Percentiles rank a stretch among this genome's conserved stretches.
Evolutionary conservation across 768 basidiomycete genomes (phyloP).

Genomic region (Trametes punicea): DNA sequence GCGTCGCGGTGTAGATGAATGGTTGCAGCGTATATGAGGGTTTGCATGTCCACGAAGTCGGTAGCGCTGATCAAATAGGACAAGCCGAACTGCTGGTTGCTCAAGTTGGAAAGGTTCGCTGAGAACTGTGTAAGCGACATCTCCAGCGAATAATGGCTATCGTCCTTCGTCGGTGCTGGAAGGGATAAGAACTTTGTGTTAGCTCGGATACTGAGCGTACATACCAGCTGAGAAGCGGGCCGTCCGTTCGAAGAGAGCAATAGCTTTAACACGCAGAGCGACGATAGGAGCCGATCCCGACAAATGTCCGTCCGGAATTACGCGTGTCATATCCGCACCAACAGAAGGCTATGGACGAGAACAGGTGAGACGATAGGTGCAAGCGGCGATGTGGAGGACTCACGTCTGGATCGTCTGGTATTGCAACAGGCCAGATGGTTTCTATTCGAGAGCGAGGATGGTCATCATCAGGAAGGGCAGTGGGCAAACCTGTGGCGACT

Average conservation of each 20-base stretch:
- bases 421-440: slow-evolving; percentile 47
- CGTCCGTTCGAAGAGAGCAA: slow-evolving; percentile 52
- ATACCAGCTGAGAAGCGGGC: slow-evolving; percentile 41
- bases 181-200: slow-evolving; percentile 3
- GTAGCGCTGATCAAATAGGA: slow-evolving; percentile 25
- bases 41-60: slow-evolving; percentile 46
- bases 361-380: background rate
- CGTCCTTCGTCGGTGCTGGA: slow-evolving; percentile 26
- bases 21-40: slow-evolving; percentile 46
- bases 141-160: slow-evolving; percentile 38
- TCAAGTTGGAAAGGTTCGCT: slow-evolving; percentile 38
- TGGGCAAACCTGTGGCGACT: slow-evolving; percentile 50
- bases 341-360: slow-evolving; percentile 1
- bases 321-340: background rate
- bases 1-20: slow-evolving; percentile 48
- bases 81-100: slow-evolving; percentile 30
- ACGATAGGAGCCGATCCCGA: slow-evolving; percentile 6
- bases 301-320: slow-evolving; percentile 2
- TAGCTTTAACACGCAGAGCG: slow-evolving; percentile 48
- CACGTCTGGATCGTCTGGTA: slow-evolving; percentile 25
- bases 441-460: slow-evolving; percentile 45
- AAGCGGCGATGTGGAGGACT: background rate
- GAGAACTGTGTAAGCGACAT: slow-evolving; percentile 45
- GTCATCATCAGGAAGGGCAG: slow-evolving; percentile 50
- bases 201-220: slow-evolving; percentile 18